A percentile compares a stretch with the other conserved stretches of the same genome.
These are phyloP conservation scores for Ustilago trichophora DNA, from an alignment of 1,284 basidiomycete genomes.

Conservation along the genomic window DNA sequence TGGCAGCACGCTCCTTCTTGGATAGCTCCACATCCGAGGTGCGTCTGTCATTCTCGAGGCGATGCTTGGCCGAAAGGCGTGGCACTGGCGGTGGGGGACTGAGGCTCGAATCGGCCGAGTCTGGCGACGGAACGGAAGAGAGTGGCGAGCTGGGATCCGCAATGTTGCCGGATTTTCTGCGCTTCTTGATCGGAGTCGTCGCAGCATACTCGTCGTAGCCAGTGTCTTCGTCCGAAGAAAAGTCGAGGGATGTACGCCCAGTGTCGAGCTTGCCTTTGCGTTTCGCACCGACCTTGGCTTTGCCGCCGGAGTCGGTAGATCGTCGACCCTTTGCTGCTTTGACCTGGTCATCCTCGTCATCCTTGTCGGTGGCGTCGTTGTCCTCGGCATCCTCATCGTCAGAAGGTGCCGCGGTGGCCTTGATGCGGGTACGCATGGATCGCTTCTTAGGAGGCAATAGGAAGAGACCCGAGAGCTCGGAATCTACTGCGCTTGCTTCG, in stretches of 20 bases:
- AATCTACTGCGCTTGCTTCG: constrained; percentile 12
- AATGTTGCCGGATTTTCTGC: constrained; percentile 44
- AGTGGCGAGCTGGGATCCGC: constrained; percentile 45
- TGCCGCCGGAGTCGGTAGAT: constrained; percentile 2
- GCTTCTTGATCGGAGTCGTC: constrained; percentile 37
- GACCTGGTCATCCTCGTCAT: not conserved
- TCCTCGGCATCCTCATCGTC: constrained; percentile 18
- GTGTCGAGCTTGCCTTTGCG: constrained; percentile 22
- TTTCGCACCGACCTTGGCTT: constrained; percentile 12
- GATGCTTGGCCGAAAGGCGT: constrained; percentile 26
- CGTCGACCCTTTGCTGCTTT: constrained; percentile 7
- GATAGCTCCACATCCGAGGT: constrained; percentile 30
- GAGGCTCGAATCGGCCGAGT: constrained; percentile 13
- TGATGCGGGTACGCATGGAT: constrained; percentile 57
- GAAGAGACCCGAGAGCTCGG: constrained; percentile 34
- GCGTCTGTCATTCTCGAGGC: constrained; percentile 24
- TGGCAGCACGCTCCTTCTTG: constrained; percentile 36
- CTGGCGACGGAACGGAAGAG: constrained; percentile 41
- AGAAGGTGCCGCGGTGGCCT: constrained; percentile 35
- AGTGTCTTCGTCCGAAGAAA: constrained; percentile 30
- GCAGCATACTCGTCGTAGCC: constrained; percentile 7
- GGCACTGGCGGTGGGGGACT: constrained; percentile 30
- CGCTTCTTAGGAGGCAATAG: constrained; percentile 62
- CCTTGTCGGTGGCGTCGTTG: constrained; percentile 1
- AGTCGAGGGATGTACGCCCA: constrained; percentile 7